A percentile compares a stretch with the other conserved stretches of the same genome.
phyloP scores from a whole-genome alignment of 192 early-diverging fungal species.

The Linnemannia zychae region DNA sequence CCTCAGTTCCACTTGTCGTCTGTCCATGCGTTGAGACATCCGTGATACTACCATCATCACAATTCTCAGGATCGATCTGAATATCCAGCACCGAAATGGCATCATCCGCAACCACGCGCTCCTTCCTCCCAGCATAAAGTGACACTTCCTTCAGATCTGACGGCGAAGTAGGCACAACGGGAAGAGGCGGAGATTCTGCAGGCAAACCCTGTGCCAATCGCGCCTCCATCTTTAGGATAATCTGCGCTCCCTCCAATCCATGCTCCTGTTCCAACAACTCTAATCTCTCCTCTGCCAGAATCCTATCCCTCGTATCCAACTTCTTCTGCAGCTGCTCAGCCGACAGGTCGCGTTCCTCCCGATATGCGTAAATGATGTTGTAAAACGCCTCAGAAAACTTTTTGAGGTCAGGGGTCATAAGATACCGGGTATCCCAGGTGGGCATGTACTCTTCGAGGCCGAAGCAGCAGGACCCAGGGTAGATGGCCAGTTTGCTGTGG shows the following conservation, averaged over 20 bases:
- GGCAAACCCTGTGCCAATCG: conserved; percentile 38
- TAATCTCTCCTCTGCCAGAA: conserved; percentile 33
- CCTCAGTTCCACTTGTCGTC: background rate
- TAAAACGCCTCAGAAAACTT: conserved; percentile 39
- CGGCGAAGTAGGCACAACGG: conserved; percentile 1
- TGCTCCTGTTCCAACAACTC: conserved; percentile 23
- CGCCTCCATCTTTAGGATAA: conserved; percentile 36
- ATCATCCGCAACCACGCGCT: conserved; percentile 47
- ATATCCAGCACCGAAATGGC: conserved; percentile 44
- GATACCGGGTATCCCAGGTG: conserved; percentile 49
- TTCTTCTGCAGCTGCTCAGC: conserved; percentile 38
- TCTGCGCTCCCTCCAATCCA: conserved; percentile 32
- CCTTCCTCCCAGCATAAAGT: conserved; percentile 44
- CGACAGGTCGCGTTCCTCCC: conserved; percentile 43
- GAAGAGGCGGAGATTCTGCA: conserved; percentile 28
- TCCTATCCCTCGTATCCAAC: background rate
- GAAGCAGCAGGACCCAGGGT: conserved; percentile 49
- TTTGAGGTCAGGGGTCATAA: conserved; percentile 24
- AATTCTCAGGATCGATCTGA: background rate
- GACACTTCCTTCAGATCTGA: conserved; percentile 39
- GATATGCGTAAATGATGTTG: conserved; percentile 38
- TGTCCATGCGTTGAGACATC: background rate
- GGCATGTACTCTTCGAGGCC: conserved; percentile 54
- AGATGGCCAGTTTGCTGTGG: conserved; percentile 40
- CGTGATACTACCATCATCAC: background rate